Evolutionary conservation across 192 early-diverging fungal genomes (phyloP), one percentile per base, ranked within the genome.

Genomic region (Backusella tuberculispora): DNA sequence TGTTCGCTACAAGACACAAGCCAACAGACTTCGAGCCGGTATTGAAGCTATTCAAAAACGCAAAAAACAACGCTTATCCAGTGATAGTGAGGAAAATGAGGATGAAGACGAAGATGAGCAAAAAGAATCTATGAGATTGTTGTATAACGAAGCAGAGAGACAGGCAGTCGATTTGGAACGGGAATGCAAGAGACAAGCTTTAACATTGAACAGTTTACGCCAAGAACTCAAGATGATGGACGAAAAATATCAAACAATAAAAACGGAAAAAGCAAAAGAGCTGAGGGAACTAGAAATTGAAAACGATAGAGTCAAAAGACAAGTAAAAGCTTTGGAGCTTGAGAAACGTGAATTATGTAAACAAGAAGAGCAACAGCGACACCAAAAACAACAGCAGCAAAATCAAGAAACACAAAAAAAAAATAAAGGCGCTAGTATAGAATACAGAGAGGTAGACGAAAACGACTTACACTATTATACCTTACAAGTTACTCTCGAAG

Each of bases 1-100:
- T 15, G 37, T 56, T 21, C 17, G 70, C 17, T 72, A 72, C 38
- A 72, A 72, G 14, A 72, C 53, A 41, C 70, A 72, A 37, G 70
- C 70, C 6, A 56, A 19, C 21, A 50, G 70, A 21, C 46, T 72
- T 38, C 46, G 53, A 42, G 70, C 50, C 5, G 70, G 70, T 41
- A 53, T 72, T 21, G 70, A 72, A 9, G 50, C 70, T n/a, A 72
- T 72, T 21, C 70, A 72, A 41, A 60, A 42, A 12, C 26, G 70
- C n/a, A 38, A 60, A 50, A 50, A n/a, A 14, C 48, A 50, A 10
- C 17, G 4, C 10, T 10, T 40, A 8, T 2, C 13, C 8, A n/a
- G 12, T 21, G 44, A 68, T 12, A 13, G 12, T 1, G 41, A 69
- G 1, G 19, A 10, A 2, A 24, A 12, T 19, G 40, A 56, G 5